A percentile compares a stretch with the other conserved stretches of the same genome.
These are phyloP conservation scores for Starmerella khaoyaiensis DNA, from an alignment of 805 yeast species.

Conservation along the genomic window DNA sequence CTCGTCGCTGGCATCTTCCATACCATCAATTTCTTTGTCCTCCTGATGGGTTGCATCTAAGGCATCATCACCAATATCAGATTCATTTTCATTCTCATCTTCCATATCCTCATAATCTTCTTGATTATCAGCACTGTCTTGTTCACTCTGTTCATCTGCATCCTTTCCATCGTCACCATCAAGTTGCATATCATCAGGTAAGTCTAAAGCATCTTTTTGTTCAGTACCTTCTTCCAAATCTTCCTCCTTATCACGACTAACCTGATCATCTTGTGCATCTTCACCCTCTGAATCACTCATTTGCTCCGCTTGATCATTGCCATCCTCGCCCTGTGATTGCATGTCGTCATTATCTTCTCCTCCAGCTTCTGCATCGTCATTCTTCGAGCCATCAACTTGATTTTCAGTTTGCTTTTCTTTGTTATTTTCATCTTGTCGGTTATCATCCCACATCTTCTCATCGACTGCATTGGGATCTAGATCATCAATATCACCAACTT, in stretches of 20 bases:
- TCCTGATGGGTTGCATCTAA: no score
- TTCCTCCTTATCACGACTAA: constrained; percentile 42
- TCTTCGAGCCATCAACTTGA: constrained; percentile 36
- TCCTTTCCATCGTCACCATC: constrained; percentile 44
- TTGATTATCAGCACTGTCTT: constrained; percentile 31
- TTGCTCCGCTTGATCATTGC: constrained; percentile 29
- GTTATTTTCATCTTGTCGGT: constrained; percentile 50
- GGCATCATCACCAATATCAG: constrained; percentile 26
- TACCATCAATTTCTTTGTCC: constrained; percentile 27
- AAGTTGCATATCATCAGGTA: constrained; percentile 83
- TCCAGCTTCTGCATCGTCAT: constrained; percentile 41
- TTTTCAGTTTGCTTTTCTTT: constrained; percentile 73
- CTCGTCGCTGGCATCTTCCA: constrained; percentile 22
- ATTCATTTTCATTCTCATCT: constrained; percentile 26
- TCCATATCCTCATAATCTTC: constrained; percentile 30
- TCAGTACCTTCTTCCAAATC: constrained; percentile 59
- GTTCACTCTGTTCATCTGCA: constrained; percentile 39
- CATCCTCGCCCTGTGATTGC: constrained; percentile 8
- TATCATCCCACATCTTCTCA: constrained; percentile 97
- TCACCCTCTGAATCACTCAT: constrained; percentile 58
- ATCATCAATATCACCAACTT: constrained; percentile 77
- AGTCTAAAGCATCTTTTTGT: constrained; percentile 72
- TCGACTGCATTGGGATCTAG: constrained; percentile 90
- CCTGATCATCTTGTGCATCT: constrained; percentile 35
- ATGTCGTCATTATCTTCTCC: constrained; percentile 63